A percentile compares a stretch with the other conserved stretches of the same genome.
These are phyloP conservation scores for Isatis tinctoria DNA, from an alignment of 345 rosid genomes.

Conservation along the genomic window DNA sequence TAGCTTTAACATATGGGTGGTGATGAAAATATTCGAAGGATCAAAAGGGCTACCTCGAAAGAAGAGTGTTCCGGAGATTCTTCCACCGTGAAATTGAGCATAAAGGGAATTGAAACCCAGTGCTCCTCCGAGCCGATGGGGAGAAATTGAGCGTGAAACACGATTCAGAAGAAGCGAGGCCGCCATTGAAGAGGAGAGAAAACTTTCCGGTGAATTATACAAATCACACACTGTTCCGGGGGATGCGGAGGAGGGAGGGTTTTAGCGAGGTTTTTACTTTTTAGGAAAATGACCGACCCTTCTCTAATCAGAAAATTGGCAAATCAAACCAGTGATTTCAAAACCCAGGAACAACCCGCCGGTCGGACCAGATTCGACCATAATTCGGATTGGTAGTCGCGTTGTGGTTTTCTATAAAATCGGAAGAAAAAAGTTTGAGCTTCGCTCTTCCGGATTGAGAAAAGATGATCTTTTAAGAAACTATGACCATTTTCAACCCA, in stretches of 20 bases:
- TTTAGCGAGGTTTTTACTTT: conserved; percentile 16
- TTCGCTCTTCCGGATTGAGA: no score
- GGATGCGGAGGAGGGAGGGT: conserved; percentile 3
- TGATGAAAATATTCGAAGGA: neutral
- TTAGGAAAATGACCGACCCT: neutral
- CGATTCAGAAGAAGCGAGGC: conserved; percentile 18
- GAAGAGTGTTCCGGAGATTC: conserved; percentile 19
- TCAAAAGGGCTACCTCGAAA: conserved; percentile 47
- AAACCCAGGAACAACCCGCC: neutral
- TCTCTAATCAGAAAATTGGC: neutral
- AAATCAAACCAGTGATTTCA: neutral
- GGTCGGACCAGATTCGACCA: neutral
- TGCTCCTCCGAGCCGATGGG: conserved; percentile 26
- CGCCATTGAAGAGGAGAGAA: conserved; percentile 16
- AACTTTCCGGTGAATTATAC: neutral
- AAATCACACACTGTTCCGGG: neutral
- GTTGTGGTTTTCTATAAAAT: no score
- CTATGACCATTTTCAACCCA: no score
- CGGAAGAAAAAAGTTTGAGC: no score
- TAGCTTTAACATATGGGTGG: neutral
- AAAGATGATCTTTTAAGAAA: no score
- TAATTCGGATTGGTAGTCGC: neutral
- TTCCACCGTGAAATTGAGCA: conserved; percentile 14
- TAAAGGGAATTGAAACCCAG: conserved; percentile 33
- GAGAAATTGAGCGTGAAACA: conserved; percentile 10